phyloP scores from a whole-genome alignment of 345 rosid species.

The Bretschneidera sinensis region DNA sequence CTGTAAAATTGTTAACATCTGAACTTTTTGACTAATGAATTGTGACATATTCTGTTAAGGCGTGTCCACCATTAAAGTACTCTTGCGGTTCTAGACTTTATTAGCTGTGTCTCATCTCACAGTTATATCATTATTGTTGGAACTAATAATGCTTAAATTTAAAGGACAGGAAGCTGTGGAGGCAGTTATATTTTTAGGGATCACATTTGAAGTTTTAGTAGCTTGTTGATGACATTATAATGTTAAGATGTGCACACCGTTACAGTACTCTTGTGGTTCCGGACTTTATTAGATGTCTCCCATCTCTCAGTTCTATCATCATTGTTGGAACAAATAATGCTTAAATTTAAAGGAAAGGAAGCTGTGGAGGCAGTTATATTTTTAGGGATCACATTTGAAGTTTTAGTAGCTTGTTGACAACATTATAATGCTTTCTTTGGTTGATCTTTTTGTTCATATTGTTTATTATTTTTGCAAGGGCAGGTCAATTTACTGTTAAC shows the following conservation, averaged over 20 bases:
- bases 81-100: neutral
- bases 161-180: neutral
- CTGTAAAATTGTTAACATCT: too few species aligned
- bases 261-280: neutral
- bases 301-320: neutral
- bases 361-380: neutral
- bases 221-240: neutral
- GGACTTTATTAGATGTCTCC: neutral
- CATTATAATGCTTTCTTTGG: neutral
- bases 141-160: neutral
- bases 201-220: neutral
- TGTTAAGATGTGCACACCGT: too few species aligned
- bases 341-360: neutral
- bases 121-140: neutral
- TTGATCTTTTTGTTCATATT: neutral
- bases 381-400: neutral
- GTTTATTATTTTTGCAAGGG: constrained; percentile 12
- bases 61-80: neutral
- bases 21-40: too few species aligned
- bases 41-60: too few species aligned
- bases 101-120: neutral
- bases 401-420: neutral
- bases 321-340: neutral
- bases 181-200: neutral
- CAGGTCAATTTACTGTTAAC: constrained; percentile 83